Evolutionary conservation across 2,329 filamentous ascomycete species (phyloP), one percentile per base, ranked within the genome.

Genomic region (Colletotrichum phormii): DNA sequence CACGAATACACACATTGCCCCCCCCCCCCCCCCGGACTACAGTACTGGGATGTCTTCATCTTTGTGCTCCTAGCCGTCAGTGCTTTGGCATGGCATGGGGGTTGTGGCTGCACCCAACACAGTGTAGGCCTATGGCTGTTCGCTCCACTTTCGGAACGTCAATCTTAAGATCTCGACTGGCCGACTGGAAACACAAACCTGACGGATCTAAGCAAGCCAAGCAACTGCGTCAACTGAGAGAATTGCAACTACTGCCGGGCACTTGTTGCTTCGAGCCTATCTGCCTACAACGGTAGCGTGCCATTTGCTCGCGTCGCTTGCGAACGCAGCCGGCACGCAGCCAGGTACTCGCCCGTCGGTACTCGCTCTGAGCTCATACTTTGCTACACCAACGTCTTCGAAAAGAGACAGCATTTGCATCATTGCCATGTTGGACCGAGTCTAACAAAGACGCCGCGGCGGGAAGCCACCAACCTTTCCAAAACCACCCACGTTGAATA

Each of bases 401-500:
- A 69, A 31, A 63, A 26, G 26, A 72, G 59, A 57, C 26, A 35
- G n/a, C 55, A 49, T 42, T 26, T 53, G 29, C 26, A 35, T 33
- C 69, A 57, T 33, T 42, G 59, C 61, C 67, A 73, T 46, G 35
- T 65, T 54, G 35, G 31, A 49, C 35, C 15, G 37, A 37, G 66
- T 71, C 8, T 29, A 26, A 22, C 26, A 31, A 13, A 13, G 31
- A 71, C 57, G 26, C 37, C 51, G 49, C 29, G 49, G 31, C 49
- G 53, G 51, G 37, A 69, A 63, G 24, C 53, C 49, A 55, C 51
- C 29, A 37, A 33, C 57, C 55, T 49, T 65, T 42, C 29, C 31
- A 59, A 72, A 54, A 57, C 53, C 29, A n/a, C 67, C 54, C 61
- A 73, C 60, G 71, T 70, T 71, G 66, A 58, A 73, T 73, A 73